A percentile compares a stretch with the other conserved stretches of the same genome.
Evolutionary conservation across 192 early-diverging fungal genomes (phyloP).

Genomic region (Haplosporangium gracile): DNA sequence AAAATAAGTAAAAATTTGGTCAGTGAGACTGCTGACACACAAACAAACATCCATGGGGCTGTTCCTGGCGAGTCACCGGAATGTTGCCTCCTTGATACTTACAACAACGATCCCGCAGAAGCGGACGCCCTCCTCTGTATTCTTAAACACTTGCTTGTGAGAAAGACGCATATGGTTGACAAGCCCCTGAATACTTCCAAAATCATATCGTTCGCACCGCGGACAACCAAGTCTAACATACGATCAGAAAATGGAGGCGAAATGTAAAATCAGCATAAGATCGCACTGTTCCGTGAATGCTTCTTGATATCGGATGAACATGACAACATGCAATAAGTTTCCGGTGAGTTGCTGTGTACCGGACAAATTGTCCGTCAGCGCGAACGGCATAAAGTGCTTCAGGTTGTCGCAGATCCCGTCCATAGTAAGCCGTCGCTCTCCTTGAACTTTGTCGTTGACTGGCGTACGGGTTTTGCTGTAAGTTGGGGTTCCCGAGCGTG

Average conservation of each 20-base stretch:
- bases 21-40: not conserved
- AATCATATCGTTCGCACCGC: constrained; percentile 79
- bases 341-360: constrained; percentile 1
- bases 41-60: constrained; percentile 62
- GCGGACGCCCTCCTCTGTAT: constrained; percentile 79
- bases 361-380: constrained; percentile 54
- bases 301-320: not conserved
- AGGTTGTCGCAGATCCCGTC: constrained; percentile 32
- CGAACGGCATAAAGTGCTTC: constrained; percentile 50
- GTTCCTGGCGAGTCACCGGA: constrained; percentile 34
- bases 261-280: constrained; percentile 2
- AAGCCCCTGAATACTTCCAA: constrained; percentile 89
- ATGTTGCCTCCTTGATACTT: constrained; percentile 34
- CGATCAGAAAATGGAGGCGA: constrained; percentile 15
- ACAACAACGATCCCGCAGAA: constrained; percentile 78
- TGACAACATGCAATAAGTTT: not conserved
- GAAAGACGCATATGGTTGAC: constrained; percentile 85
- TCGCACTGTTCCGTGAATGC: not conserved
- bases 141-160: constrained; percentile 81
- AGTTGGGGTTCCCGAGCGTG: not conserved
- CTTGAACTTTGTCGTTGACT: constrained; percentile 26
- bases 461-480: constrained; percentile 5
- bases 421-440: constrained; percentile 34
- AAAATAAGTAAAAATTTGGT: not conserved
- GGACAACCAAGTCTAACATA: constrained; percentile 77